Evolutionary conservation across 208 protist genomes (phyloP).

Genomic region (Leishmania amazonensis): DNA sequence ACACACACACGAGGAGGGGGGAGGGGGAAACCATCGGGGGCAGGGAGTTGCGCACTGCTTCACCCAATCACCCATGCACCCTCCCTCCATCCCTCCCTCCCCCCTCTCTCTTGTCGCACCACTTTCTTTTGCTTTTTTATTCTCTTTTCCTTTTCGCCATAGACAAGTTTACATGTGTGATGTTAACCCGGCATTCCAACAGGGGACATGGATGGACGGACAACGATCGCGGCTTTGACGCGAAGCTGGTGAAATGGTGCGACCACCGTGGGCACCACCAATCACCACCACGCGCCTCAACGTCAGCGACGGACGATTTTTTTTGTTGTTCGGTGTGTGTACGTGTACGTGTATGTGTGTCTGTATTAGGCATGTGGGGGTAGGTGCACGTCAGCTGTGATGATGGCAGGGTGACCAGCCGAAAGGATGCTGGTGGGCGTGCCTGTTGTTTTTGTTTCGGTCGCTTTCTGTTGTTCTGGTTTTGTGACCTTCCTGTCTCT

Average conservation of each 20-base stretch:
- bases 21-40: no score
- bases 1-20: no score
- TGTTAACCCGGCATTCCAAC: not conserved
- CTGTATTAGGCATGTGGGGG: conserved; percentile 1
- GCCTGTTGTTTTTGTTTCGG: no score
- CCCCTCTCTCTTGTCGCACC: not conserved
- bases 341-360: conserved; percentile 15
- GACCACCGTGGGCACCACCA: no score
- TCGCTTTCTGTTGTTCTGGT: not conserved
- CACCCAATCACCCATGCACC: not conserved
- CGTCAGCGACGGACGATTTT: not conserved
- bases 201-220: not conserved
- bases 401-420: not conserved
- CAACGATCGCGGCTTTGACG: not conserved
- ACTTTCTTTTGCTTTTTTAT: conserved; percentile 4
- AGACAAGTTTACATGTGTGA: not conserved
- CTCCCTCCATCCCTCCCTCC: no score
- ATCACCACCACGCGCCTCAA: not conserved
- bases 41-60: not conserved
- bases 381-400: conserved; percentile 5
- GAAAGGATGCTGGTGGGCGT: not conserved
- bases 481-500: not conserved
- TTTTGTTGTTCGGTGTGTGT: conserved; percentile 8
- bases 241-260: not conserved
- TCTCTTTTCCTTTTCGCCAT: conserved; percentile 17